Evolutionary conservation across 2,329 filamentous ascomycete species (phyloP).

Genomic region (Penicillium sp.): DNA sequence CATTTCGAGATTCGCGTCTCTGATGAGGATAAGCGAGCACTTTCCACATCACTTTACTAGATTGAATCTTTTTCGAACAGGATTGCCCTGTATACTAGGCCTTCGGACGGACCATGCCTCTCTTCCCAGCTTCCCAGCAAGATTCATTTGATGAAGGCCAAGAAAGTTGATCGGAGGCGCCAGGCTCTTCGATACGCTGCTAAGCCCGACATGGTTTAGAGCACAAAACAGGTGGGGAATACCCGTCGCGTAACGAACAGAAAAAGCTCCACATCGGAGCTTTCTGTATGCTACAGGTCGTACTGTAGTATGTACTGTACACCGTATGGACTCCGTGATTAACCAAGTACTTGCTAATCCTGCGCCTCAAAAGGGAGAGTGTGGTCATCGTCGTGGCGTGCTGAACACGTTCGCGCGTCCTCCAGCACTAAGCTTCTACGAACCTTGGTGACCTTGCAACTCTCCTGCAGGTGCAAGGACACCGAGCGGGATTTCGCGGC

Average conservation of each 20-base stretch:
- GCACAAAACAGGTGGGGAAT: constrained; percentile 24
- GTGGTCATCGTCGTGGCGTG: not conserved
- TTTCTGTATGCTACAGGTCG: constrained; percentile 11
- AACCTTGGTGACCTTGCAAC: not conserved
- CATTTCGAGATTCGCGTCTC: not conserved
- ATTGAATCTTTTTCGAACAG: not conserved
- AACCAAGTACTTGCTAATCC: not conserved
- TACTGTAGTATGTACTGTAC: not conserved
- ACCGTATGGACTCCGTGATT: constrained; percentile 13
- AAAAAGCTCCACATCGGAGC: constrained; percentile 21
- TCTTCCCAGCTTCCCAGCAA: constrained; percentile 4
- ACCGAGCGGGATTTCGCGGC: constrained; percentile 5
- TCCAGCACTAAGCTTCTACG: not conserved
- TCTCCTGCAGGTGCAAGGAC: constrained; percentile 14
- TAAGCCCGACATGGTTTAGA: constrained; percentile 20
- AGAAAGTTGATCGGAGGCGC: constrained; percentile 15
- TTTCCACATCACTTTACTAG: not conserved
- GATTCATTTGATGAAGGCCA: constrained; percentile 2
- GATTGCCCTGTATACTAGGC: not conserved
- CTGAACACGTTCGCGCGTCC: not conserved
- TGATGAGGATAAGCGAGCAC: not conserved
- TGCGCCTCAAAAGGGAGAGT: constrained; percentile 20
- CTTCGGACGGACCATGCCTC: not conserved
- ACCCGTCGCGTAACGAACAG: constrained; percentile 24
- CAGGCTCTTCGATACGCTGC: constrained; percentile 21